A percentile compares a stretch with the other conserved stretches of the same genome.
Conservation (phyloP, 352 stramenopile genomes). For the Phytophthora meadii region DNA sequence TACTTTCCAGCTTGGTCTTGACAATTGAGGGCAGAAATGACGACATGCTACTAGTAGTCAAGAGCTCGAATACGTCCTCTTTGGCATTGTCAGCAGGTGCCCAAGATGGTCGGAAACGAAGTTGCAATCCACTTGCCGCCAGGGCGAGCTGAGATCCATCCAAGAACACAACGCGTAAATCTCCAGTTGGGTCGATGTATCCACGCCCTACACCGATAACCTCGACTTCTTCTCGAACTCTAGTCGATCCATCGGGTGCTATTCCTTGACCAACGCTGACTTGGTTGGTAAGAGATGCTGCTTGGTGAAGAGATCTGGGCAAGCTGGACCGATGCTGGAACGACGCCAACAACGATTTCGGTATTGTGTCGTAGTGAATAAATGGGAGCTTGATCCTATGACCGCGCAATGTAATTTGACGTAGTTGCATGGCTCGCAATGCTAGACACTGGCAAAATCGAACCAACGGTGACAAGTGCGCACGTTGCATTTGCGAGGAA, state of each 20-base stretch:
- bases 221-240: slow-evolving; percentile 19
- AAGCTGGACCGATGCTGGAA: slow-evolving; percentile 38
- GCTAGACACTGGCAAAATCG: slow-evolving; percentile 64
- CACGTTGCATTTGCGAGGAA: slow-evolving; percentile 3
- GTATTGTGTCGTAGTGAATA: slow-evolving; percentile 61
- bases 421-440: slow-evolving; percentile 58
- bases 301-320: slow-evolving; percentile 3
- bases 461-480: slow-evolving; percentile 34
- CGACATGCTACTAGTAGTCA: slow-evolving; percentile 40
- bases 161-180: slow-evolving; percentile 54
- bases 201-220: slow-evolving; percentile 57
- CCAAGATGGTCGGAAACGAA: slow-evolving; percentile 48
- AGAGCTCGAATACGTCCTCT: slow-evolving; percentile 51
- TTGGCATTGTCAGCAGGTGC: slow-evolving; percentile 1
- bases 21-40: slow-evolving; percentile 49
- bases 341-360: slow-evolving; percentile 48
- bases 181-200: slow-evolving; percentile 42
- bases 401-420: slow-evolving; percentile 45
- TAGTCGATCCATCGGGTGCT: not conserved
- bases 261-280: not conserved
- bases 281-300: not conserved
- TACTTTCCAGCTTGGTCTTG: slow-evolving; percentile 54
- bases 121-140: slow-evolving; percentile 47
- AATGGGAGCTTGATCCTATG: slow-evolving; percentile 49
- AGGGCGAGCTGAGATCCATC: slow-evolving; percentile 54